phyloP scores from a whole-genome alignment of 208 protist genomes.

The Acanthamoeba culbertsoni region DNA sequence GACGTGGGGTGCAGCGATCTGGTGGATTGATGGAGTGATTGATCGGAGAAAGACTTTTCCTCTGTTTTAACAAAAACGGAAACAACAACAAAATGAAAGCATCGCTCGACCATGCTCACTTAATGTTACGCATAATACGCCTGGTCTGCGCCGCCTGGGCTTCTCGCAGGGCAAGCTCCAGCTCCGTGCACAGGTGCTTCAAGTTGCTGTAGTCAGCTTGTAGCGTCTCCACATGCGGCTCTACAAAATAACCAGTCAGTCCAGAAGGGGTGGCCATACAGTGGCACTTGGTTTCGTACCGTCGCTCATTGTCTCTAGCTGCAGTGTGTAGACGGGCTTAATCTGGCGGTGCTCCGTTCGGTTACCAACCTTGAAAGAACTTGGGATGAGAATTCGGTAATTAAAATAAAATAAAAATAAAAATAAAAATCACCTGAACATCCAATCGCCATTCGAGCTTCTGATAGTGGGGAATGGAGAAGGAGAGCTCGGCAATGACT shows the following conservation, averaged over 20 bases:
- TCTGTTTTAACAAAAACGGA: not conserved
- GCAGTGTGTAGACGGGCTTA: conserved; percentile 37
- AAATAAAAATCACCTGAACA: not conserved
- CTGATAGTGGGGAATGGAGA: conserved; percentile 48
- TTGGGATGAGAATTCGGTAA: not conserved
- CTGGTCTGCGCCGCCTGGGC: conserved; percentile 31
- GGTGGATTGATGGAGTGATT: not conserved
- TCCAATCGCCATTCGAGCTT: conserved; percentile 54
- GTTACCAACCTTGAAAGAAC: not conserved
- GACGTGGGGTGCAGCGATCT: not conserved
- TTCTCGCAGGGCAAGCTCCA: conserved; percentile 49
- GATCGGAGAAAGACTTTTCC: too few species aligned
- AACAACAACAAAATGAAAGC: not conserved
- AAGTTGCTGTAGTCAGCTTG: conserved; percentile 54
- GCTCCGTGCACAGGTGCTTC: conserved; percentile 56
- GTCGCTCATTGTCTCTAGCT: not conserved
- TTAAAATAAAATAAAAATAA: not conserved
- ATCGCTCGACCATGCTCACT: too few species aligned
- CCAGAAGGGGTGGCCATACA: too few species aligned
- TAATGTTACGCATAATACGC: conserved; percentile 62
- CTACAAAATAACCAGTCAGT: too few species aligned
- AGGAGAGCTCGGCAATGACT: conserved; percentile 37
- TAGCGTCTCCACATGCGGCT: conserved; percentile 11
- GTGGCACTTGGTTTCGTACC: not conserved
- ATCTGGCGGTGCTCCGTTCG: conserved; percentile 37